Base-by-base conservation (phyloP, 495 filamentous ascomycete species). In the Penicillium argentinense region DNA sequence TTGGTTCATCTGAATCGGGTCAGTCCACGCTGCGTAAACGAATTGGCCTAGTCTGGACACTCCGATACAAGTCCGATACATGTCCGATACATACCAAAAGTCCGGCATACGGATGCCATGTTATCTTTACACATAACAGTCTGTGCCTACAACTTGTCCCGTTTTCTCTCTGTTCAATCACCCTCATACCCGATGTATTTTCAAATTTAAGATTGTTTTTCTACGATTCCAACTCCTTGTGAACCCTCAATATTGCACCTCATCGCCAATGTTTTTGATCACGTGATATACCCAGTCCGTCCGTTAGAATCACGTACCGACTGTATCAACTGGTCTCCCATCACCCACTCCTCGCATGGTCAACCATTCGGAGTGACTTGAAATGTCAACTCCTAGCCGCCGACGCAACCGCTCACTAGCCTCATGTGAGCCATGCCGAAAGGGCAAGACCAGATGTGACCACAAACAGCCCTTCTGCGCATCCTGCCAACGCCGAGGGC, bases 391-490 rank as follows among this genome's bases (percentile, higher is more conserved):
- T 25, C 36, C 45, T 9, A 45, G 22, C 27, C 39, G 26, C 39
- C 33, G 56, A 32, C 51, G 51, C 22, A 59, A 59, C 32, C 47
- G 51, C 1, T 16, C 51, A 3, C 22, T 55, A 3, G 56, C 56
- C 23, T 59, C 56, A 13, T 59, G 56, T 41, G 51, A 59, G 21
- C 51, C 51, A 27, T 59, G 56, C 5, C 39, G 56, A 18, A 32
- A 49, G 32, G 27, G 38, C 14, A 59, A 59, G 18, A 45, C 11
- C 22, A 39, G 51, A 21, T 59, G 56, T 39, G 56, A 59, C 38
- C 56, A 59, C 13, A 23, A 29, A 0, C 51, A 48, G 27, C 56
- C 56, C 22, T 14, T 59, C 28, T 59, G 56, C 19, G 51, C 47
- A 5, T 45, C 47, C 26, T 59, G 56, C 25, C 39, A 13, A 12